Conservation (phyloP, 164 flowering plant genomes). For the Berberis vulgaris region DNA sequence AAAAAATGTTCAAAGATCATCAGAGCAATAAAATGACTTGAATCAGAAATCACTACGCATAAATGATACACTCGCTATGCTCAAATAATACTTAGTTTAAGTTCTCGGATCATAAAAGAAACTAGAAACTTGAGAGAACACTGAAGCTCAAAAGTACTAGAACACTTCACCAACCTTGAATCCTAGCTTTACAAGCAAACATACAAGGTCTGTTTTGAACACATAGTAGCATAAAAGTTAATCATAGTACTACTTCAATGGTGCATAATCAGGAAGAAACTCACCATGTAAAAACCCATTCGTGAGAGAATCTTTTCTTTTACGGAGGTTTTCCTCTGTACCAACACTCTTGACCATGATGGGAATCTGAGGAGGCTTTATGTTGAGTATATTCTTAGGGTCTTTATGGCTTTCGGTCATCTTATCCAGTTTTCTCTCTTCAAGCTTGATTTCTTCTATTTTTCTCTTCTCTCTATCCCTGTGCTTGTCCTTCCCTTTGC, state of each 20-base stretch:
- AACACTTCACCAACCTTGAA: no score
- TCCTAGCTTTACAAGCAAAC: neutral
- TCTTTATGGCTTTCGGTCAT: conserved; percentile 23
- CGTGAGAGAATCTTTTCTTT: conserved; percentile 45
- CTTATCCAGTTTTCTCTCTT: conserved; percentile 25
- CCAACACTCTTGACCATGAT: conserved; percentile 17
- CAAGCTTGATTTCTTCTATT: conserved; percentile 8
- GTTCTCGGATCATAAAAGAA: no score
- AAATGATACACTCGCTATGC: no score
- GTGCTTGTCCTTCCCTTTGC: conserved; percentile 19
- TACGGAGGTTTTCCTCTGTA: conserved; percentile 30
- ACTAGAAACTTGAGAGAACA: no score
- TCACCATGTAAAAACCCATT: conserved; percentile 70
- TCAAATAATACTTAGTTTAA: no score
- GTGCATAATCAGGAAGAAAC: conserved; percentile 14
- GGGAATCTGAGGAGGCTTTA: conserved; percentile 13
- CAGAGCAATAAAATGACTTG: no score
- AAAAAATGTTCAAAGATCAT: neutral
- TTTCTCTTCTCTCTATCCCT: no score
- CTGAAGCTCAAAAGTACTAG: no score
- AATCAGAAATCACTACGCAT: no score
- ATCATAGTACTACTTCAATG: neutral
- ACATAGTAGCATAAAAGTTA: neutral
- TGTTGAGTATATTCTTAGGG: conserved; percentile 8
- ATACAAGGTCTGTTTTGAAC: neutral